A percentile compares a stretch with the other conserved stretches of the same genome.
These are phyloP conservation scores for Boletellus ananas DNA, from an alignment of 768 basidiomycete genomes.

Conservation along the genomic window DNA sequence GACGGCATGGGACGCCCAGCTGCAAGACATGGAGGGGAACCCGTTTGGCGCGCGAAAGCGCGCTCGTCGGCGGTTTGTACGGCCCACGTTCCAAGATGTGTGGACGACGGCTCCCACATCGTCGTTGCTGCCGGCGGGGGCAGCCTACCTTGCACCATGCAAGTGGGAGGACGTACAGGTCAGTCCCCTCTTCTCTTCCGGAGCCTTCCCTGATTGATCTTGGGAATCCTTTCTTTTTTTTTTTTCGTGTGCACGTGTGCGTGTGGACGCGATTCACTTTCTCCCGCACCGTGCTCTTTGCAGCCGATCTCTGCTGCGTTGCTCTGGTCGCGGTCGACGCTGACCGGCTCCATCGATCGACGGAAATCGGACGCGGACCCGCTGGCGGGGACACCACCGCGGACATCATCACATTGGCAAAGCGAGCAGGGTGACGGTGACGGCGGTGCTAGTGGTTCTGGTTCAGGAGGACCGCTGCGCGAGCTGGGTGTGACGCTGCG, in stretches of 20 bases:
- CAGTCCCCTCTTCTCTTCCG: background rate
- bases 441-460: too few relatives aligned
- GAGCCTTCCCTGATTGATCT: too few relatives aligned
- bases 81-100: slow-evolving; percentile 18
- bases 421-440: too few relatives aligned
- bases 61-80: slow-evolving; percentile 14
- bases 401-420: too few relatives aligned
- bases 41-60: slow-evolving; percentile 10
- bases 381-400: background rate
- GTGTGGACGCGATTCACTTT: background rate
- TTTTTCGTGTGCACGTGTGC: background rate
- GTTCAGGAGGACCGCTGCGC: background rate
- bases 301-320: slow-evolving; percentile 24
- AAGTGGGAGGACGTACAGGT: slow-evolving; percentile 25
- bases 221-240: background rate
- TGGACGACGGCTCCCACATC: slow-evolving; percentile 11
- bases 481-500: slow-evolving; percentile 3
- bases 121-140: background rate
- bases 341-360: background rate
- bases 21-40: slow-evolving; percentile 15
- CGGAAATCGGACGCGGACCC: background rate
- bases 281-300: background rate
- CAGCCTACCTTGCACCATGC: background rate
- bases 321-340: slow-evolving; percentile 15
- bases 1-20: slow-evolving; percentile 17